Percentiles rank a stretch among this genome's conserved stretches.
These are phyloP conservation scores for Gossypium gossypioides DNA, from an alignment of 441 rosid genomes.

Conservation along the genomic window DNA sequence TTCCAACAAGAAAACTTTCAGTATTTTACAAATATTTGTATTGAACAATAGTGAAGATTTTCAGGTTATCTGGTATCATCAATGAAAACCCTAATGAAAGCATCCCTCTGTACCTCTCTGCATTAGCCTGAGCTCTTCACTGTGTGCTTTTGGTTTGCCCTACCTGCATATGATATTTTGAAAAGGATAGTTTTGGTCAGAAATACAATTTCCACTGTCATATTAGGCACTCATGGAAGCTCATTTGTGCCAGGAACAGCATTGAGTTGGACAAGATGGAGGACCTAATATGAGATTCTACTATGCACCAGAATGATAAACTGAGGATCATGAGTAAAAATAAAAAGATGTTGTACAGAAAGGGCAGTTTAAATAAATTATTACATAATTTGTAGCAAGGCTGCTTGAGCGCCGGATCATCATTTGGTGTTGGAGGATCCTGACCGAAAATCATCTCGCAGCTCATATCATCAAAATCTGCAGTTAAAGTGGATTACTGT, in stretches of 20 bases:
- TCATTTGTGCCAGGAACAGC: not conserved
- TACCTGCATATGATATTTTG: conserved; percentile 41
- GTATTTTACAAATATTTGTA: not conserved
- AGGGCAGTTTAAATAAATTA: conserved; percentile 7
- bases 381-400: conserved; percentile 84
- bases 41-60: not conserved
- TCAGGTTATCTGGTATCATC: not conserved
- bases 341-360: not conserved
- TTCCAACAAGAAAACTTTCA: not conserved
- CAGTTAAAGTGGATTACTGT: conserved; percentile 15
- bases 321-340: not conserved
- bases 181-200: not conserved
- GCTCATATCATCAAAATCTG: conserved; percentile 93
- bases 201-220: not conserved
- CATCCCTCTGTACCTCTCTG: conserved; percentile 2
- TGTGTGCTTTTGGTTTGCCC: conserved; percentile 46
- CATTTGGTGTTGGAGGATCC: conserved; percentile 52
- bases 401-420: conserved; percentile 76
- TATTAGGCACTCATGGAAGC: not conserved
- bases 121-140: conserved; percentile 34
- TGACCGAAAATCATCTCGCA: conserved; percentile 88
- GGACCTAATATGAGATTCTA: not conserved
- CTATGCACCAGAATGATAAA: not conserved
- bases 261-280: not conserved
- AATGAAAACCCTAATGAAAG: conserved; percentile 5